phyloP scores from a whole-genome alignment of 2,329 filamentous ascomycete genomes.

The Fusarium praegraminearum region DNA sequence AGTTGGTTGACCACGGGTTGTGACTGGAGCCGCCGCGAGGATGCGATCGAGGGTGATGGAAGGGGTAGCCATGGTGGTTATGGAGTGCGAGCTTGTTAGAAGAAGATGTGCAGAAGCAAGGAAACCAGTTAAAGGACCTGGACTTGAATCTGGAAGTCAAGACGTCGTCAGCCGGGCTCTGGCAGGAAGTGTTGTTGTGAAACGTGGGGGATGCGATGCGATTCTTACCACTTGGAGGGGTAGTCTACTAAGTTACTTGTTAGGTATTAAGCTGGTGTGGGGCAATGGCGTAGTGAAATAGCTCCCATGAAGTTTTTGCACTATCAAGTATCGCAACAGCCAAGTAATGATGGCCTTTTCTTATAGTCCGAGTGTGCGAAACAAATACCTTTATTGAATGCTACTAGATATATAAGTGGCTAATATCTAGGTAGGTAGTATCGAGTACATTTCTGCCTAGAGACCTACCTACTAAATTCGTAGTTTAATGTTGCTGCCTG shows the following conservation, averaged over 20 bases:
- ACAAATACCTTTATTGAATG: neutral
- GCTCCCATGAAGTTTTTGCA: conserved; percentile 13
- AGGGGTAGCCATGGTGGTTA: conserved; percentile 50
- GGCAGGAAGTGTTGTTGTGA: conserved; percentile 26
- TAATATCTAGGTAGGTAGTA: neutral
- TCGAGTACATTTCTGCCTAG: neutral
- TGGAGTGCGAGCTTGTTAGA: neutral
- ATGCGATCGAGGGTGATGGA: conserved; percentile 74
- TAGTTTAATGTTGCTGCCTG: neutral
- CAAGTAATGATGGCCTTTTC: neutral
- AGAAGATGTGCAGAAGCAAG: conserved; percentile 2
- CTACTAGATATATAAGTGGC: neutral
- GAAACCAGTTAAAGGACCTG: neutral
- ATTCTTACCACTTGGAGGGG: conserved; percentile 30
- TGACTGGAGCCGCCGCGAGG: conserved; percentile 86
- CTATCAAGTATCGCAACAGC: neutral
- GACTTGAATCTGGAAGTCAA: conserved; percentile 16
- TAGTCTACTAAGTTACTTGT: neutral
- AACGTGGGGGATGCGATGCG: conserved; percentile 27
- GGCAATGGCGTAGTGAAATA: conserved; percentile 19
- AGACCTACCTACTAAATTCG: neutral
- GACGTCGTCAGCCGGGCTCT: conserved; percentile 26
- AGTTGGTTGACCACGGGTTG: conserved; percentile 86
- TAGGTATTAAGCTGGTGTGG: conserved; percentile 32
- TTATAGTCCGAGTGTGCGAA: neutral